A percentile compares a stretch with the other conserved stretches of the same genome.
Conservation (phyloP, 2,329 filamentous ascomycete genomes). For the Fusarium humuli region DNA sequence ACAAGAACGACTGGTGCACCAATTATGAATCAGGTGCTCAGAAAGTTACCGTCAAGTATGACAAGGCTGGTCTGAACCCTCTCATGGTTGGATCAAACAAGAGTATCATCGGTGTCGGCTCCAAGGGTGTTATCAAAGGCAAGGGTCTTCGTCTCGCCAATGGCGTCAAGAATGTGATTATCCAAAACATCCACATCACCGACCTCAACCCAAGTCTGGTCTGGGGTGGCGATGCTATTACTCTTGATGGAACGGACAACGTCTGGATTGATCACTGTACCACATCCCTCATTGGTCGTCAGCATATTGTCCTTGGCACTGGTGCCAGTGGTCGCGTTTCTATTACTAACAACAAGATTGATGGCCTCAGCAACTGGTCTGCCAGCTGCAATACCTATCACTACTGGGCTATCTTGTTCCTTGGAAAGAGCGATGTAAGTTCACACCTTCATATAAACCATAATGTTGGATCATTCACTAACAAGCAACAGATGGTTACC, state of each 20-base stretch:
- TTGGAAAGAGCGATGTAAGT: constrained; percentile 61
- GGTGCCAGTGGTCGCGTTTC: constrained; percentile 65
- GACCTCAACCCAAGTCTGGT: constrained; percentile 68
- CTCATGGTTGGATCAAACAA: constrained; percentile 69
- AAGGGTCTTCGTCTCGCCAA: constrained; percentile 64
- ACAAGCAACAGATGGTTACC: constrained; percentile 55
- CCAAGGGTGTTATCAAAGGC: constrained; percentile 66
- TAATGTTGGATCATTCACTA: neutral
- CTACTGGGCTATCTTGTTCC: constrained; percentile 70
- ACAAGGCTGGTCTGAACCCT: constrained; percentile 65
- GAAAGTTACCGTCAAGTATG: constrained; percentile 58
- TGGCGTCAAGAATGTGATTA: constrained; percentile 66
- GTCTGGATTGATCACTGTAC: constrained; percentile 67
- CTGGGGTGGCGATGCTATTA: constrained; percentile 71
- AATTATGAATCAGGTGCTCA: constrained; percentile 67
- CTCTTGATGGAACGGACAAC: constrained; percentile 59
- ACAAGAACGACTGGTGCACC: constrained; percentile 68
- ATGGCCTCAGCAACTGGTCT: constrained; percentile 65
- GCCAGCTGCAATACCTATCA: constrained; percentile 69
- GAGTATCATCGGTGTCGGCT: constrained; percentile 65
- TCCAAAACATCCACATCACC: constrained; percentile 69
- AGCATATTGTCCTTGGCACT: constrained; percentile 70
- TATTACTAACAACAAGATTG: constrained; percentile 70
- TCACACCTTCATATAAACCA: fast-evolving
- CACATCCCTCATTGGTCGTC: constrained; percentile 68